Evolutionary conservation across 148 eudicot genomes (phyloP), one percentile per base, ranked within the genome.

Genomic region (Vaccinium macrocarpon): DNA sequence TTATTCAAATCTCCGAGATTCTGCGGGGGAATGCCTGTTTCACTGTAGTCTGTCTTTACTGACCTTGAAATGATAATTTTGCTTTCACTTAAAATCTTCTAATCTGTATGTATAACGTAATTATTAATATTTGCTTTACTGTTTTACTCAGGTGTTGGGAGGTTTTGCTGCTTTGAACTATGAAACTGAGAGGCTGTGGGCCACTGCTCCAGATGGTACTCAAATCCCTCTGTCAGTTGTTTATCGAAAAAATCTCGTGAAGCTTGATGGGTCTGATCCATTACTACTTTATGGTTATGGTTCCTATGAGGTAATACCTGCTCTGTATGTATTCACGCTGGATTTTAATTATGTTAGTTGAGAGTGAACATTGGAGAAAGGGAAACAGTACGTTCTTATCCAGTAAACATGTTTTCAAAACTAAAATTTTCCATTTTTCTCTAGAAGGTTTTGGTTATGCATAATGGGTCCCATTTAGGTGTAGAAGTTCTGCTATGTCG

Each of bases 191-290:
- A 91, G 99, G 83, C 88, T 87, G 86, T 96, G 98, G 95, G 99
- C 95, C 61, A 87, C 91, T 70, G 98, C 95, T 82, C 83, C 90
- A 53, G 99, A 96, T 88, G 97, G 95, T 52, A 91, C 92, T 85
- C 94, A 83, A 51, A 88, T 94, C 86, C 99, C 99, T 64, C 88
- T 94, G 80, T 96, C 98, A 78, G 55, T 96, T 76, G 94, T 93
- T 79, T 96, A 92, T 80, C 90, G 77, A 73, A 93, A 93, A 88
- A 84, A 94, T 89, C 90, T 92, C 66, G 99, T 90, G 83, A 94
- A 93, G 92, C 98, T 94, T 91, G 98, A 96, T 88, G 97, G 98
- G 56, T 91, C 98, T 57, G 97, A 93, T 84, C 97, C 94, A 82
- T 83, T 94, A 59, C 90, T 91, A 80, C 89, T 96, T 56, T 92